Evolutionary conservation across 2,329 filamentous ascomycete species (phyloP), one percentile per base, ranked within the genome.

Genomic region (Myriangium duriaei): DNA sequence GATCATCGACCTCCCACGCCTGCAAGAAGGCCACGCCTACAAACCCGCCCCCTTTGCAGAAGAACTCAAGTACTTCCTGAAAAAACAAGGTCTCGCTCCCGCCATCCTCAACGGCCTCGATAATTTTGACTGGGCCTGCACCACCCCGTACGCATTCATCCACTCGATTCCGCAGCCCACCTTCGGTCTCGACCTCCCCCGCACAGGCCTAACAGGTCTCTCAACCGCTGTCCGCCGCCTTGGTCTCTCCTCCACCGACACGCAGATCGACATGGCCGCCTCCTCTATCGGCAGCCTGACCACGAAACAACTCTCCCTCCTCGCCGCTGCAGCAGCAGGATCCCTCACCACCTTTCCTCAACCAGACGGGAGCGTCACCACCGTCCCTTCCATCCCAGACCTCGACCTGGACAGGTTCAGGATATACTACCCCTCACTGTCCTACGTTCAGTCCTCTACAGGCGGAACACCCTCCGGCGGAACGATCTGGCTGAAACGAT

Each of bases 1-100:
- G 54, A 54, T 96, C n/a, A 87, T 98, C 47, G 91, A 98, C 54
- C 71, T 96, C 6, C 88, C 91, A 4, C 68, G 72, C 29, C 57
- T 74, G 15, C 2, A 42, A 36, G 44, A 57, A 29, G 26, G 11
- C 21, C 32, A 43, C 2, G 45, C 51, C 2, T 50, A 57, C 5
- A 48, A 58, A 4, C 44, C 62, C 6, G 71, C 73, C 1, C 41
- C 53, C 3, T 95, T 94, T 54, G 74, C 74, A 13, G 68, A 73
- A 41, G 80, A 88, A 29, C 63, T 95, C 16, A 57, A 71, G 14
- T 71, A 74, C 50, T 94, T 91, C 50, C 61, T 92, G 3, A 60
- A 64, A 40, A 78, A 77, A 6, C 75, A 79, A 50, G 72, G 71
- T 0, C 56, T 93, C 5, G 69, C 79, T 3, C 63, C 73, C 11